These are phyloP conservation scores for Trichoderma asperellum DNA, from an alignment of 2,329 filamentous ascomycete genomes.

Conservation along the genomic window DNA sequence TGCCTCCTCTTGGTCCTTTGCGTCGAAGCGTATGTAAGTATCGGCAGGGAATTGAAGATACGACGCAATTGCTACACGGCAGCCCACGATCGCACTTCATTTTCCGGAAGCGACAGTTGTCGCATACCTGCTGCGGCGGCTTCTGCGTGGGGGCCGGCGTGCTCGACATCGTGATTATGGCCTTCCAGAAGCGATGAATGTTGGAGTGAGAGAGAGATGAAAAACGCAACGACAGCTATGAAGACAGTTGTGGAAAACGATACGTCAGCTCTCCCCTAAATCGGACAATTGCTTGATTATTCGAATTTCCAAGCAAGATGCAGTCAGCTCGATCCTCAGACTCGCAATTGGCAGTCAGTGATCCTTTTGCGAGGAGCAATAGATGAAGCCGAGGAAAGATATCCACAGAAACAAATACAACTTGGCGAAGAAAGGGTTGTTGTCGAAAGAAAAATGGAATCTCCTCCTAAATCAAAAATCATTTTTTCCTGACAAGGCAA, in stretches of 20 bases:
- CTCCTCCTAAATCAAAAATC: not conserved
- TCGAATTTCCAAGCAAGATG: not conserved
- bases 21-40: constrained; percentile 40
- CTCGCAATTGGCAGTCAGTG: not conserved
- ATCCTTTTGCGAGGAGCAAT: not conserved
- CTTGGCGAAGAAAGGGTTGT: not conserved
- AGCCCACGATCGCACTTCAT: constrained; percentile 42
- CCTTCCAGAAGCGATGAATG: not conserved
- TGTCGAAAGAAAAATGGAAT: not conserved
- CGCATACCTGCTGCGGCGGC: constrained; percentile 35
- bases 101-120: constrained; percentile 41
- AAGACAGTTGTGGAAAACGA: not conserved
- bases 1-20: constrained; percentile 38
- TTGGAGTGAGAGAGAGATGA: not conserved
- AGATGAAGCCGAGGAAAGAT: not conserved
- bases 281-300: not conserved
- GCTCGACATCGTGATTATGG: constrained; percentile 5
- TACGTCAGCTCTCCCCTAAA: not conserved
- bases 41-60: constrained; percentile 36
- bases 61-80: constrained; percentile 39
- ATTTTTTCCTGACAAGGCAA: not conserved
- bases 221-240: not conserved
- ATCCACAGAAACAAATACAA: not conserved
- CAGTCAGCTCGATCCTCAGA: not conserved
- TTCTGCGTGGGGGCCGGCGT: not conserved